A percentile compares a stretch with the other conserved stretches of the same genome.
Evolutionary conservation across 352 stramenopile species (phyloP).

Genomic region (Globisporangium abappressorium): DNA sequence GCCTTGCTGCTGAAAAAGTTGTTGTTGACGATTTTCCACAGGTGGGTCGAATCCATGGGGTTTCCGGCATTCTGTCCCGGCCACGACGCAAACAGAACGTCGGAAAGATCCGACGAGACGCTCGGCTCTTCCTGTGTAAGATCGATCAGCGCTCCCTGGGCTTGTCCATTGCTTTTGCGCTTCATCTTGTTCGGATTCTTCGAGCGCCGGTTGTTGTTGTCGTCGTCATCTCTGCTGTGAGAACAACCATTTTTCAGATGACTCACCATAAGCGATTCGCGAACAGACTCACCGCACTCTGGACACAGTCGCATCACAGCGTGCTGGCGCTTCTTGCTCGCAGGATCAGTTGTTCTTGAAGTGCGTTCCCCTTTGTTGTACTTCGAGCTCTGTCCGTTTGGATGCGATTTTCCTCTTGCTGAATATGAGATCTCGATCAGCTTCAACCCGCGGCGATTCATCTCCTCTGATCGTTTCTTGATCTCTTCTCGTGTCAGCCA

Average conservation of each 20-base stretch:
- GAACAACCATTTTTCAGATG: conserved; percentile 62
- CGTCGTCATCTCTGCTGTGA: conserved; percentile 16
- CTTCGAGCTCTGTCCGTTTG: conserved; percentile 17
- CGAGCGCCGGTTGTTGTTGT: conserved; percentile 20
- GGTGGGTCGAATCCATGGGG: conserved; percentile 71
- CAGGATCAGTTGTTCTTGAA: conserved; percentile 2
- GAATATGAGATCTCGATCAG: conserved; percentile 42
- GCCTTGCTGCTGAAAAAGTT: conserved; percentile 67
- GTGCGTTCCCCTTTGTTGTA: conserved; percentile 18
- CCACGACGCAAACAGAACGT: conserved; percentile 83
- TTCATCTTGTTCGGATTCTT: conserved; percentile 43
- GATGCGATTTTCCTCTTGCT: conserved; percentile 22
- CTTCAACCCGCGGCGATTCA: conserved; percentile 34
- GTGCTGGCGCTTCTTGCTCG: conserved; percentile 42
- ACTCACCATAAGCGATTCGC: conserved; percentile 62
- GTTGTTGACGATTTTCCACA: conserved; percentile 71
- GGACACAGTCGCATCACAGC: conserved; percentile 46
- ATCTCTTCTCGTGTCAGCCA: conserved; percentile 54
- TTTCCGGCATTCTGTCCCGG: conserved; percentile 64
- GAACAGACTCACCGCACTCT: conserved; percentile 60
- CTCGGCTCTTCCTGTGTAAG: conserved; percentile 25
- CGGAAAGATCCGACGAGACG: conserved; percentile 40
- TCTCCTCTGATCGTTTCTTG: conserved; percentile 31
- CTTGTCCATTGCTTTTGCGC: conserved; percentile 25
- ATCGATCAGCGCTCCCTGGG: conserved; percentile 17